Conservation (phyloP, 306 rosid genomes). For the Vicia villosa region DNA sequence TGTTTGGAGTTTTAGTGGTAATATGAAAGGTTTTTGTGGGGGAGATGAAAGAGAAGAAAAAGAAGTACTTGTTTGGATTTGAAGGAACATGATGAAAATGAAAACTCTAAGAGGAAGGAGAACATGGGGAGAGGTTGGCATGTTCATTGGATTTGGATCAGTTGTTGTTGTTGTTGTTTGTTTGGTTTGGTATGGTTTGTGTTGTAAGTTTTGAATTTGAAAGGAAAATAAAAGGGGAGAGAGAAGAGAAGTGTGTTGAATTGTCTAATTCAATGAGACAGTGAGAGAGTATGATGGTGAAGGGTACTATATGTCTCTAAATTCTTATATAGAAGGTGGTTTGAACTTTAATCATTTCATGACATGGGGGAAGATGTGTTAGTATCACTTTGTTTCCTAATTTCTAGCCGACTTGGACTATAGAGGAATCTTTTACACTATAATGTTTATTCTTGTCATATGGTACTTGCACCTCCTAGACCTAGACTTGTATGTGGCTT, state of each 20-base stretch:
- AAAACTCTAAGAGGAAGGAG: conserved; percentile 14
- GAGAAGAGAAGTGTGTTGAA: not conserved
- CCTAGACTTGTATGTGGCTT: too few species aligned
- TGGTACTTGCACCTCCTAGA: too few species aligned
- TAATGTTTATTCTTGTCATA: too few species aligned
- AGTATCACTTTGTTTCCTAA: conserved; percentile 23
- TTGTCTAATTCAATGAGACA: conserved; percentile 30
- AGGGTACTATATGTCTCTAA: not conserved
- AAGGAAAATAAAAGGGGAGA: not conserved
- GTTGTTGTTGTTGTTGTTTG: not conserved
- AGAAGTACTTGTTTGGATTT: conserved; percentile 23
- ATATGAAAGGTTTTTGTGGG: conserved; percentile 32
- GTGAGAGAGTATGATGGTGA: not conserved
- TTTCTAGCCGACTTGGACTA: conserved; percentile 26
- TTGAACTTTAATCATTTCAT: conserved; percentile 34
- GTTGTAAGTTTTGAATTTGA: conserved; percentile 17
- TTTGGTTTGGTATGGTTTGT: conserved; percentile 2
- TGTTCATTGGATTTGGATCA: not conserved
- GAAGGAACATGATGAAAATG: conserved; percentile 30
- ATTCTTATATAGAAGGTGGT: conserved; percentile 29
- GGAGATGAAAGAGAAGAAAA: conserved; percentile 20
- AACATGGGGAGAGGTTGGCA: conserved; percentile 26
- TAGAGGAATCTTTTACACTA: conserved; percentile 21
- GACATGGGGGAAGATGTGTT: conserved; percentile 27
- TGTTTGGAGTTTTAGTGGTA: conserved; percentile 60